Base-by-base conservation (phyloP, 768 basidiomycete genomes). In the Lyophyllum shimeji region DNA sequence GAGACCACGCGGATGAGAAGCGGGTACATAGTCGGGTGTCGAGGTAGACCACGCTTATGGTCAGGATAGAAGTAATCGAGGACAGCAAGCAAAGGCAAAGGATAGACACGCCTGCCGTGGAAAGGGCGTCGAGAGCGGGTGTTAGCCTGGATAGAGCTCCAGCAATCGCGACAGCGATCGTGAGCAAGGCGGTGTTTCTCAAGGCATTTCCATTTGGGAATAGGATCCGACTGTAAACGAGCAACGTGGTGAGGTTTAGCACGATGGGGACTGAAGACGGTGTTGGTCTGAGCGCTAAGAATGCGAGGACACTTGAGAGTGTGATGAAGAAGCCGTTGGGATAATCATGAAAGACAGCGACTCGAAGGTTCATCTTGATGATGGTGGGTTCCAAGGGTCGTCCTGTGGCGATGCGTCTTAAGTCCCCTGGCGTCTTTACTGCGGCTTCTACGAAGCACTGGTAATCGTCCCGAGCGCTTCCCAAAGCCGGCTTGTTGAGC, bases 71-170 rank as follows among this genome's bases (percentile, higher is more conserved):
- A 0, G 81, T 78, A 0, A 74, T 8, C 0, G 69, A 60, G 0
- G 82, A 81, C 39, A 82, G 63, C 9, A 66, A 8, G 18, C 73
- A 61, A 8, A 89, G 68, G 0, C 79, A 73, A 3, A 69, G n/a
- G 18, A 89, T 15, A 0, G 89, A 85, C 15, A 73, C 63, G 3
- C 71, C 58, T 9, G 79, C 59, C 2, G 77, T 81, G 0, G 87
- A 87, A 7, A 90, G 71, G 0, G 89, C 87, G 48, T 78, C 63
- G 13, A 75, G 53, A 4, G 82, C 80, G 6, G 83, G 76, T 17
- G 67, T 62, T 24, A 76, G 58, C 46, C 77, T 78, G 0, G 76
- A 76, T 4, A 81, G 5, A 1, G 76, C 67, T 3, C 76, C 74
- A 0, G 76, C 81, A 0, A 71, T 17, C 0, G 80, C 68, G 1